Evolutionary conservation across 139 green algal species (phyloP).

Genomic region (Pycnococcus provasolii): DNA sequence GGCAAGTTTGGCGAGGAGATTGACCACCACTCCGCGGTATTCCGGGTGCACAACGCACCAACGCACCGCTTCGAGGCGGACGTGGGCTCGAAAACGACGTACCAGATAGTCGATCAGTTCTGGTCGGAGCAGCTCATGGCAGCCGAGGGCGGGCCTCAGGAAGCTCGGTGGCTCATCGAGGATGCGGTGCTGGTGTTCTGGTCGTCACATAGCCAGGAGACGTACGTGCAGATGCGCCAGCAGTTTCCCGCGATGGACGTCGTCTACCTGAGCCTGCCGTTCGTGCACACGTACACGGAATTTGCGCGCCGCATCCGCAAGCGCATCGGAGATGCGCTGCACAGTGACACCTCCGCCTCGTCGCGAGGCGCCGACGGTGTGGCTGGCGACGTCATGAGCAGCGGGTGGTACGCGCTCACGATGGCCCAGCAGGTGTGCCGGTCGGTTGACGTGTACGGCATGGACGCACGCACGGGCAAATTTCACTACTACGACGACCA

Average conservation of each 20-base stretch:
- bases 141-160: slow-evolving; percentile 10
- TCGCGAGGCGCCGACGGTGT: background rate
- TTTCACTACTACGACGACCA: slow-evolving; percentile 28
- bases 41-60: slow-evolving; percentile 19
- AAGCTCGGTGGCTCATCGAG: slow-evolving; percentile 17
- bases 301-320: background rate
- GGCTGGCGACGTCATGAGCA: background rate
- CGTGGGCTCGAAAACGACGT: slow-evolving; percentile 14
- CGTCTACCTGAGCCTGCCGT: slow-evolving; percentile 3
- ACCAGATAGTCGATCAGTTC: slow-evolving; percentile 21
- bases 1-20: slow-evolving; percentile 13
- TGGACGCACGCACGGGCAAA: slow-evolving; percentile 21
- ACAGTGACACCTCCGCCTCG: background rate
- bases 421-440: slow-evolving; percentile 15
- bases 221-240: slow-evolving; percentile 23
- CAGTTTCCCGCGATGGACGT: slow-evolving; percentile 11
- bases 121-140: slow-evolving; percentile 16
- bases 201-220: slow-evolving; percentile 13
- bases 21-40: slow-evolving; percentile 21
- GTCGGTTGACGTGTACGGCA: slow-evolving; percentile 25
- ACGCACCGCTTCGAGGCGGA: slow-evolving; percentile 16
- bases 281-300: background rate
- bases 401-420: background rate
- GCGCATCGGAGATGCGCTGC: background rate
- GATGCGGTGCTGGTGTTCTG: slow-evolving; percentile 22